Conservation (phyloP, 108 stramenopile genomes). For the Aureococcus anophagefferens region DNA sequence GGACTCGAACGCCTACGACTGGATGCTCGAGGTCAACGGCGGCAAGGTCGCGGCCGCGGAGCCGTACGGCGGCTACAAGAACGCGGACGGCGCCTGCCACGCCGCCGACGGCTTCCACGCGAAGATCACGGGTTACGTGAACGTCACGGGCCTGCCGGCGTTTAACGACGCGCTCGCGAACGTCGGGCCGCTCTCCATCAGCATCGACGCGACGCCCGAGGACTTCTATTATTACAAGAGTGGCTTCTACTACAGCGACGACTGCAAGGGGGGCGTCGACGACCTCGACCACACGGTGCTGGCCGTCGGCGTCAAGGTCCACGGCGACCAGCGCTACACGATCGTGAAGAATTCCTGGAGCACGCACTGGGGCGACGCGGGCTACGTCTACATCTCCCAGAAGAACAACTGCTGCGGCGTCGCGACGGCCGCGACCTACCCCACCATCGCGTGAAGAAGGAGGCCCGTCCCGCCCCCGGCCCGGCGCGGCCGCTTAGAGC, state of each 20-base stretch:
- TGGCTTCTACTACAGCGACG: constrained; percentile 15
- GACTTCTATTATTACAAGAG: constrained; percentile 11
- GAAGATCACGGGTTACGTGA: neutral
- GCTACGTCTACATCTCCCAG: constrained; percentile 17
- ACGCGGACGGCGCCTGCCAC: constrained; percentile 17
- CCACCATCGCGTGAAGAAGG: neutral
- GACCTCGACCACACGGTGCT: constrained; percentile 23
- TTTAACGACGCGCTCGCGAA: constrained; percentile 10
- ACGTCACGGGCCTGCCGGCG: constrained; percentile 3
- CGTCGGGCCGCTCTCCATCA: constrained; percentile 11
- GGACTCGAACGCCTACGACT: constrained; percentile 17
- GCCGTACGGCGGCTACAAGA: constrained; percentile 11
- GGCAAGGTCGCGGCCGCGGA: constrained; percentile 1
- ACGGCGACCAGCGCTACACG: constrained; percentile 1
- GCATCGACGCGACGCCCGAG: constrained; percentile 15
- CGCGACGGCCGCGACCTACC: constrained; percentile 13
- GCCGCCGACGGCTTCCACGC: neutral
- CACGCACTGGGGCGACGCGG: constrained; percentile 27
- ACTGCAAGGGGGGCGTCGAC: constrained; percentile 10
- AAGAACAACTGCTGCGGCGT: constrained; percentile 18
- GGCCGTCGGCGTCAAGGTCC: constrained; percentile 10
- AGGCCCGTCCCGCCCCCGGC: too few relatives aligned
- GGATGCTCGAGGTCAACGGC: constrained; percentile 15
- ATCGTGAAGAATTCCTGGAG: constrained; percentile 23
- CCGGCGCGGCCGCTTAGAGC: too few relatives aligned